Evolutionary conservation across 345 rosid genomes (phyloP).

Genomic region (Zanthoxylum bungeanum): DNA sequence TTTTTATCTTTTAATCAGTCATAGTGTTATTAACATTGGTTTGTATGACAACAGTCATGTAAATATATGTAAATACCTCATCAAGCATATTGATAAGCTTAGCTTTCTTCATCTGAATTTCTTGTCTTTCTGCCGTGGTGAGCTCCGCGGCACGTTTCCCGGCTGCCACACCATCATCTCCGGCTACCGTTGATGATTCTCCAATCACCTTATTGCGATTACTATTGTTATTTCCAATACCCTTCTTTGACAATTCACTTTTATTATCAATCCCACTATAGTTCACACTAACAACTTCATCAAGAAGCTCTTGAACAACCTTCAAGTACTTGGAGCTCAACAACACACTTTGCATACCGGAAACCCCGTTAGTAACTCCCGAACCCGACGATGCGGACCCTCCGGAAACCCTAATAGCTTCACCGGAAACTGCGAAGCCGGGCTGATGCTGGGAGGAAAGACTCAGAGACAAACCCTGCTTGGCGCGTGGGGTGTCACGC

Average conservation of each 20-base stretch:
- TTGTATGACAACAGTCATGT: too few species aligned
- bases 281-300: constrained; percentile 86
- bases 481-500: constrained; percentile 77
- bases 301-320: constrained; percentile 89
- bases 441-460: constrained; percentile 83
- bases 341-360: constrained; percentile 59
- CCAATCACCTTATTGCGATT: constrained; percentile 37
- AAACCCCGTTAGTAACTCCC: constrained; percentile 64
- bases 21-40: too few species aligned
- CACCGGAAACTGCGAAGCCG: constrained; percentile 41
- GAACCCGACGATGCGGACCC: constrained; percentile 73
- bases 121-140: constrained; percentile 85
- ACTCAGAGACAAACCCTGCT: constrained; percentile 73
- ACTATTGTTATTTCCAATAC: constrained; percentile 27
- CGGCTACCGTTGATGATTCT: constrained; percentile 47
- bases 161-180: constrained; percentile 45
- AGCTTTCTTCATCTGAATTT: constrained; percentile 97
- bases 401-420: constrained; percentile 46
- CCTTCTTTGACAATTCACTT: constrained; percentile 43
- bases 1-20: too few species aligned
- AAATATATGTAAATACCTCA: constrained; percentile 52
- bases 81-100: constrained; percentile 88
- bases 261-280: constrained; percentile 23
- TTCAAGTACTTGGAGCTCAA: constrained; percentile 91
- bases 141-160: constrained; percentile 61